Percentiles rank a stretch among this genome's conserved stretches.
Evolutionary conservation across 345 rosid species (phyloP).

Genomic region (Pistacia vera): DNA sequence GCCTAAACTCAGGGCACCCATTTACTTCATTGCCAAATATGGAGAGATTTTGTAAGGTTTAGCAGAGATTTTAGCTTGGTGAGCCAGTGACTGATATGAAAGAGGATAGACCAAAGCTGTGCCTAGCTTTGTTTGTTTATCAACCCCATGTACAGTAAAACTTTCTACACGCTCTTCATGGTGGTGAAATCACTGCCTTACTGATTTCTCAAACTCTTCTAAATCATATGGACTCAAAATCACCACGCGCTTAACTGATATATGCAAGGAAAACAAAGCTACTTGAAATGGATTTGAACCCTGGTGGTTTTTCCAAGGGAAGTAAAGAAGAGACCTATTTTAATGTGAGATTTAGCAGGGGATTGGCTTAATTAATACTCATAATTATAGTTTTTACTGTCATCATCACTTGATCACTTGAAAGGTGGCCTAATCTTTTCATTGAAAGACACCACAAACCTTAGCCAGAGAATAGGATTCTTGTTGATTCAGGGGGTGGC

Average conservation of each 20-base stretch:
- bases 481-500: not conserved
- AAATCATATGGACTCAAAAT: not conserved
- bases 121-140: not conserved
- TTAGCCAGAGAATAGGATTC: not conserved
- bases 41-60: constrained; percentile 9
- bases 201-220: not conserved
- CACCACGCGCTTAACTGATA: not conserved
- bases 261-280: not conserved
- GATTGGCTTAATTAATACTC: not conserved
- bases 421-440: not conserved
- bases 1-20: constrained; percentile 9
- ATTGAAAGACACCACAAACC: not conserved
- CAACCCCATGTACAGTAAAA: not conserved
- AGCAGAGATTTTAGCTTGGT: not conserved
- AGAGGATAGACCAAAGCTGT: not conserved
- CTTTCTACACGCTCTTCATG: not conserved
- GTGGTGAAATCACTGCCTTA: not conserved
- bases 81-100: constrained; percentile 5
- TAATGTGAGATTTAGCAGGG: not conserved
- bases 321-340: not conserved
- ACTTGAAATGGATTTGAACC: too few relatives aligned
- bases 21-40: constrained; percentile 27
- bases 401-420: not conserved
- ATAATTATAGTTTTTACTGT: not conserved
- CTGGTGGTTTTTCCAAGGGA: not conserved